Evolutionary conservation across 805 yeast genomes (phyloP).

Genomic region (Wickerhamiella bombiphila): DNA sequence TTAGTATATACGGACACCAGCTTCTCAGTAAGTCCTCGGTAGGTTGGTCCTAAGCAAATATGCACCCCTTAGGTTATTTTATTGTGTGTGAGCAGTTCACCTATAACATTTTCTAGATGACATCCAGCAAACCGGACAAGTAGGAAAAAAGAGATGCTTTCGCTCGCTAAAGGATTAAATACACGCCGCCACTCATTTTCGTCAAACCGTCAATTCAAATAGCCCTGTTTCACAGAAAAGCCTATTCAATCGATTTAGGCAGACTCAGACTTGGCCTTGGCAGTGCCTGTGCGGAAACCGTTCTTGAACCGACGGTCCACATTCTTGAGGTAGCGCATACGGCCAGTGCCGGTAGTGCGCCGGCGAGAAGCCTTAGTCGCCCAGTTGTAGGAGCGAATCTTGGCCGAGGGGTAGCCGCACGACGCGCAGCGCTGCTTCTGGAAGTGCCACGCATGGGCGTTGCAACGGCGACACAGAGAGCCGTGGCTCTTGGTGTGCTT

Average conservation of each 20-base stretch:
- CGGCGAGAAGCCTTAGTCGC: slow-evolving; percentile 98
- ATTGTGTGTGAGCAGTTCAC: too few species aligned
- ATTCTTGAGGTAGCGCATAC: slow-evolving; percentile 95
- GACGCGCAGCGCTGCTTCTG: slow-evolving; percentile 98
- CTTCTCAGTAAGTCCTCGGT: too few species aligned
- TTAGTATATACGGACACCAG: too few species aligned
- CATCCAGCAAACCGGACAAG: too few species aligned
- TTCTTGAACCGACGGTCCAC: slow-evolving; percentile 97
- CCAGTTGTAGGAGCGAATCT: slow-evolving; percentile 92
- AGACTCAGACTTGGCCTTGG: slow-evolving; percentile 47
- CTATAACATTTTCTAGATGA: too few species aligned
- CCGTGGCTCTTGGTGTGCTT: slow-evolving; percentile 98
- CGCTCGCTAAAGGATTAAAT: slow-evolving; percentile 1
- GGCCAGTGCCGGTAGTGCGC: slow-evolving; percentile 99
- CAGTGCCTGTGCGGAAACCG: slow-evolving; percentile 85
- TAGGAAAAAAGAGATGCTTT: too few species aligned
- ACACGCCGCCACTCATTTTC: slow-evolving; percentile 8
- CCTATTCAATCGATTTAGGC: too few species aligned
- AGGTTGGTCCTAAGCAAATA: too few species aligned
- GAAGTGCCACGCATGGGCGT: slow-evolving; percentile 95
- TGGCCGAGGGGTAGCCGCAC: slow-evolving; percentile 99
- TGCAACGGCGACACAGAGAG: slow-evolving; percentile 91
- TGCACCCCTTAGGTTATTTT: too few species aligned
- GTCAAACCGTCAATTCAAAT: slow-evolving; percentile 2
- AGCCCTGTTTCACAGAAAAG: too few species aligned